A percentile compares a stretch with the other conserved stretches of the same genome.
phyloP scores from a whole-genome alignment of 306 rosid genomes.

The Vigna trinervia region DNA sequence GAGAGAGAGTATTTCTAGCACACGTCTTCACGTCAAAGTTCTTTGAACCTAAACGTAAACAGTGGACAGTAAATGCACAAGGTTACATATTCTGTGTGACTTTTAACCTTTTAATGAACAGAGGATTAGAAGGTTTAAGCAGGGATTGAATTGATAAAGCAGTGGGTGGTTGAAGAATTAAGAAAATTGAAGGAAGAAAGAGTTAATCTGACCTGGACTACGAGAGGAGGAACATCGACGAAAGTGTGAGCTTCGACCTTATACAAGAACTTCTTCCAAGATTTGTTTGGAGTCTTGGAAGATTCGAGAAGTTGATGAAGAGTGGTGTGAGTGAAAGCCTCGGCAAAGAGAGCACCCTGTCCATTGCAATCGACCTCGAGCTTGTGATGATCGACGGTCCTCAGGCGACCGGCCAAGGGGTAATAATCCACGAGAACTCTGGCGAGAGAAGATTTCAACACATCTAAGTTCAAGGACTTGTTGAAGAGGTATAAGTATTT shows the following conservation, averaged over 20 bases:
- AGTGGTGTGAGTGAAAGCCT: conserved; percentile 72
- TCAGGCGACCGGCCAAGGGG: conserved; percentile 80
- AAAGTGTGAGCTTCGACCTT: conserved; percentile 60
- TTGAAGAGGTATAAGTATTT: conserved; percentile 71
- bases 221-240: conserved; percentile 79
- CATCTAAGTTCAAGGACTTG: conserved; percentile 49
- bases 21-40: background rate
- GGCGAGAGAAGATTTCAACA: conserved; percentile 59
- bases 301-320: conserved; percentile 55
- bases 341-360: conserved; percentile 72
- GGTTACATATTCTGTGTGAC: background rate
- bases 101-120: background rate
- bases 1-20: background rate
- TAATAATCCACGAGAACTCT: conserved; percentile 69
- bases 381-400: conserved; percentile 55
- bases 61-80: background rate
- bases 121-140: background rate
- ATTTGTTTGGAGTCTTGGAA: conserved; percentile 63
- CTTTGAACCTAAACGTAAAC: background rate
- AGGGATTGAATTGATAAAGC: too few relatives aligned
- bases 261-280: conserved; percentile 68
- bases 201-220: conserved; percentile 62
- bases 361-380: conserved; percentile 77
- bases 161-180: background rate
- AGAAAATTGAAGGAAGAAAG: background rate